phyloP scores from a whole-genome alignment of 176 grass and related monocot species.

The Dactylis glomerata region DNA sequence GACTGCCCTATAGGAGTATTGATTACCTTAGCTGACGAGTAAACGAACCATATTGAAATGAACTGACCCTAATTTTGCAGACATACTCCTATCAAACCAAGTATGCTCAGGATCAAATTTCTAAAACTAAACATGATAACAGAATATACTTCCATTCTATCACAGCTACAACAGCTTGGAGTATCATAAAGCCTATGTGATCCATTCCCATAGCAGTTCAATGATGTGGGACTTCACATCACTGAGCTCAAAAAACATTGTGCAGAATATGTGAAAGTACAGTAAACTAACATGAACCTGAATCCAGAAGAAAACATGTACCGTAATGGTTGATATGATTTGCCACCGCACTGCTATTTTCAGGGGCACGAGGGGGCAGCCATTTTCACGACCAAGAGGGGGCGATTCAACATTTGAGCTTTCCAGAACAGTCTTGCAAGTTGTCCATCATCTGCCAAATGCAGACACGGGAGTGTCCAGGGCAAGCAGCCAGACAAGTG shows the following conservation, averaged over 20 bases:
- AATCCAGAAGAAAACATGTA: slow-evolving; percentile 72
- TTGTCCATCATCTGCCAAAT: slow-evolving; percentile 87
- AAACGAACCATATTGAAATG: slow-evolving; percentile 30
- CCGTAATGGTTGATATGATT: slow-evolving; percentile 51
- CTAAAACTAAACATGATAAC: not conserved
- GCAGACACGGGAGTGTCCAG: no score
- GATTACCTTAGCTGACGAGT: slow-evolving; percentile 63
- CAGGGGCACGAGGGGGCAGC: slow-evolving; percentile 39
- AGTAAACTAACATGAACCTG: slow-evolving; percentile 49
- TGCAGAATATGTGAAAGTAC: not conserved
- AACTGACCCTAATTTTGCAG: slow-evolving; percentile 19
- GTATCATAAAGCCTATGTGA: slow-evolving; percentile 83
- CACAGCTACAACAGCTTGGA: slow-evolving; percentile 87
- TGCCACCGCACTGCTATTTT: slow-evolving; percentile 46
- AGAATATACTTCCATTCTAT: slow-evolving; percentile 82
- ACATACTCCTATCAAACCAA: slow-evolving; percentile 1
- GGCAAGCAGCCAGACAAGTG: no score
- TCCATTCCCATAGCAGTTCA: not conserved
- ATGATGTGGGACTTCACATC: slow-evolving; percentile 3
- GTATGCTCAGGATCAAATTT: not conserved
- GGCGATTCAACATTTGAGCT: slow-evolving; percentile 75
- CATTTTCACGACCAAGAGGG: slow-evolving; percentile 44
- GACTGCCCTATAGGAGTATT: no score
- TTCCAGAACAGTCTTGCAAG: slow-evolving; percentile 84
- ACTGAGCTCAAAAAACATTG: slow-evolving; percentile 6